phyloP scores from a whole-genome alignment of 1,284 basidiomycete species.

The Puccinia triticina region DNA sequence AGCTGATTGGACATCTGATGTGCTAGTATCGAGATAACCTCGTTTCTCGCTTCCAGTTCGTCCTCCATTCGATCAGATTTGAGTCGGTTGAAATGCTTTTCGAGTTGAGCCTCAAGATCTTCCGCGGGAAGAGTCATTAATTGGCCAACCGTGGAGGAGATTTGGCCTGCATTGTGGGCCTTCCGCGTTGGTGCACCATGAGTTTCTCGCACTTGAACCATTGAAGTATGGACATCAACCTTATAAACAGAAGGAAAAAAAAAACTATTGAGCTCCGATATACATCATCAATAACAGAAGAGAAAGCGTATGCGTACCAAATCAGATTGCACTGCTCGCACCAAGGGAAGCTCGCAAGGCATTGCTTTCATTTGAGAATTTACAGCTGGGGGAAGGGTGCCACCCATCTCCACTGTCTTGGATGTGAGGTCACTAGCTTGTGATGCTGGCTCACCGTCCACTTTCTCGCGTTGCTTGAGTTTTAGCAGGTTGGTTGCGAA shows the following conservation, averaged over 20 bases:
- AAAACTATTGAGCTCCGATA: neutral
- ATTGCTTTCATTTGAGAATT: neutral
- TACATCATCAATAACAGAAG: neutral
- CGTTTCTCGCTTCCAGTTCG: slow-evolving; percentile 47
- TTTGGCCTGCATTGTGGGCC: neutral
- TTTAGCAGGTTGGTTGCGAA: slow-evolving; percentile 42
- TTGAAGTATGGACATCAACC: neutral
- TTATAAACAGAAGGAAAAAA: neutral
- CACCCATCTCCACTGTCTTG: neutral
- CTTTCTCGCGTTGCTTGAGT: slow-evolving; percentile 35
- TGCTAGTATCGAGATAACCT: slow-evolving; percentile 41
- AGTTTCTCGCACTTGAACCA: neutral
- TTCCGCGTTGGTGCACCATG: neutral
- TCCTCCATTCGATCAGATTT: slow-evolving; percentile 30
- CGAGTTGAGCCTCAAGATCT: slow-evolving; percentile 21
- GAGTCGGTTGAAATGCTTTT: slow-evolving; percentile 34
- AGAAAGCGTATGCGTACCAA: neutral
- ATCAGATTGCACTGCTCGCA: neutral
- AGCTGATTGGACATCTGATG: slow-evolving; percentile 41
- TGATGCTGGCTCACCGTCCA: neutral
- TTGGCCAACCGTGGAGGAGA: slow-evolving; percentile 4
- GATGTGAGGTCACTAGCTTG: neutral
- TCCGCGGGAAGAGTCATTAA: slow-evolving; percentile 23
- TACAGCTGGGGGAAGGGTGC: neutral
- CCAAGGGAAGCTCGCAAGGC: neutral